Percentiles rank a stretch among this genome's conserved stretches.
These are phyloP conservation scores for Podila minutissima DNA, from an alignment of 192 early-diverging fungal genomes.

Conservation along the genomic window DNA sequence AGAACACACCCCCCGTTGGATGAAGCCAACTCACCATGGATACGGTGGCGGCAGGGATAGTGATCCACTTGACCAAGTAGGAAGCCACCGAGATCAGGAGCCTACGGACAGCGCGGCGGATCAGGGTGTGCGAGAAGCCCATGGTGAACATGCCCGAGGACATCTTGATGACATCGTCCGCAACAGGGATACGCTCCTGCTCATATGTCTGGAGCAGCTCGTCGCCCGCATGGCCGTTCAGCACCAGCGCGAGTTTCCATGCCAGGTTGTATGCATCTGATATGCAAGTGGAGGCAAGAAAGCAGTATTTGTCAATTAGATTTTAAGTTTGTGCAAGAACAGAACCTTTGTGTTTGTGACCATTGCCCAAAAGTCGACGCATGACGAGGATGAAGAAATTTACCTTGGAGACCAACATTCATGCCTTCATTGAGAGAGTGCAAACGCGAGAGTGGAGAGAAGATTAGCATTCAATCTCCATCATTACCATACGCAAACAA, in stretches of 20 bases:
- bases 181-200: constrained; percentile 33
- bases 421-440: constrained; percentile 27
- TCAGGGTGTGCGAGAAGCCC: constrained; percentile 17
- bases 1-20: too few relatives aligned
- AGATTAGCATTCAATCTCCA: neutral
- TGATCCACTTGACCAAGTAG: constrained; percentile 10
- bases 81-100: constrained; percentile 14
- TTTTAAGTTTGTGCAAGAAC: too few relatives aligned
- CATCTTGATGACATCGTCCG: constrained; percentile 30
- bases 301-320: constrained; percentile 2
- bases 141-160: constrained; percentile 35
- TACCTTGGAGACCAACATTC: constrained; percentile 54
- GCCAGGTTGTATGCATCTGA: constrained; percentile 55
- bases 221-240: constrained; percentile 11
- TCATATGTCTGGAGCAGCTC: constrained; percentile 32
- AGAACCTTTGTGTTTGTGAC: too few relatives aligned
- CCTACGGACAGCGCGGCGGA: constrained; percentile 8
- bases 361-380: neutral
- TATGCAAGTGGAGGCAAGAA: constrained; percentile 43
- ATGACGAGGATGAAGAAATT: neutral
- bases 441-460: neutral
- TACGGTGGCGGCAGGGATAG: constrained; percentile 22
- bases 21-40: constrained; percentile 23
- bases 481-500: neutral
- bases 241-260: constrained; percentile 57